phyloP scores from a whole-genome alignment of 345 rosid genomes.

The Euphorbia peplus region DNA sequence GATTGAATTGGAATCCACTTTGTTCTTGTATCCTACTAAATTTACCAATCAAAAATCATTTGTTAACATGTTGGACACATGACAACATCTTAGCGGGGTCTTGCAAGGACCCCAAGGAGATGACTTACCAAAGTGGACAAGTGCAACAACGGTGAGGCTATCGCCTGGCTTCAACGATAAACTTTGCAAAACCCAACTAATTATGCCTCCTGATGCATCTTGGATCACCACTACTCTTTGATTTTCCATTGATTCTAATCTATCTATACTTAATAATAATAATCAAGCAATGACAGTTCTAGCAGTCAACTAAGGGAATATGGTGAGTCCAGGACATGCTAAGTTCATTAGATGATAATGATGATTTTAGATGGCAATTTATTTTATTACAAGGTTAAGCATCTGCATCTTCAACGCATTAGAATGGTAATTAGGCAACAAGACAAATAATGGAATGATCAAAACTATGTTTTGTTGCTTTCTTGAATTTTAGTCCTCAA shows the following conservation, averaged over 20 bases:
- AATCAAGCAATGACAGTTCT: neutral
- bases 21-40: constrained; percentile 31
- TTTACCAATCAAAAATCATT: no score
- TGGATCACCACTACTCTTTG: constrained; percentile 46
- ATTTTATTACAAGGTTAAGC: constrained; percentile 1
- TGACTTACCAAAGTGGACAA: constrained; percentile 28
- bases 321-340: no score
- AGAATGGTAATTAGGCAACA: no score
- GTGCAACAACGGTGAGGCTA: constrained; percentile 35
- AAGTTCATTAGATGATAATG: neutral
- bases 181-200: constrained; percentile 39
- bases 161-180: constrained; percentile 39
- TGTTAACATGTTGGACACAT: no score
- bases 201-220: constrained; percentile 40
- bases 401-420: neutral
- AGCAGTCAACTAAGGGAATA: no score
- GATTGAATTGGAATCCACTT: constrained; percentile 20
- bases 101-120: no score
- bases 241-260: constrained; percentile 15
- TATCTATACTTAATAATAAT: no score
- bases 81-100: no score
- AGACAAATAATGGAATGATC: no score
- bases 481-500: no score
- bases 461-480: no score
- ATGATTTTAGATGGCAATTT: neutral